Evolutionary conservation across 768 basidiomycete genomes (phyloP), one percentile per base, ranked within the genome.

Genomic region (Russula griseocarnosa): DNA sequence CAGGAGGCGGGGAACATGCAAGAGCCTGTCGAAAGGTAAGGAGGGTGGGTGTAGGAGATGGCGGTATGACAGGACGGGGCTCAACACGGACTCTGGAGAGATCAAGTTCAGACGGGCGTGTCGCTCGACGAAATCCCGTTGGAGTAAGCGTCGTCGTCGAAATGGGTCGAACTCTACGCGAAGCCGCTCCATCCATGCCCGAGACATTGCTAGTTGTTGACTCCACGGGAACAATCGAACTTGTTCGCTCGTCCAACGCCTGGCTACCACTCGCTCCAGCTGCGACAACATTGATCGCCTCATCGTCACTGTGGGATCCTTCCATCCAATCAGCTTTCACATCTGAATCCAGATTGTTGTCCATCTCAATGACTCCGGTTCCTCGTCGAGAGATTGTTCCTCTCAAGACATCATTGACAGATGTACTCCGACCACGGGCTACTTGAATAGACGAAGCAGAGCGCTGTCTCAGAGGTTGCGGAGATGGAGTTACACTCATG

Each of bases 191-290:
- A 44, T 40, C 63, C 26, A 63, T 32, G 32, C 44, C 51, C 5
- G 54, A 40, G 49, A 51, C 10, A 46, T 55, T 40, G 73, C 69
- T 57, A 76, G 67, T 58, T 20, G 70, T 42, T 9, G 73, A 69
- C 46, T 74, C 65, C 34, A 74, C 74, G 9, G 78, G 74, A 3
- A 78, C 78, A 66, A 74, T 72, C 13, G 82, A 78, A 71, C 91
- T 92, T 0, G 91, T 94, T 30, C 91, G 83, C 73, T 94, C 91
- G 69, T 94, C 91, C 55, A 93, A 72, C 16, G 86, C 86, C 70
- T 87, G 88, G 69, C 89, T 87, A 9, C 92, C 91, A 64, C 88
- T 90, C 16, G 89, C 79, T 13, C 85, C 91, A 20, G 92, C 90
- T 0, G 92, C 88, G 36, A 92, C 83, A 47, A 90, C 76, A 69